Evolutionary conservation across 169 alveolate genomes (phyloP).

Genomic region (Cryptosporidium xiaoi): DNA sequence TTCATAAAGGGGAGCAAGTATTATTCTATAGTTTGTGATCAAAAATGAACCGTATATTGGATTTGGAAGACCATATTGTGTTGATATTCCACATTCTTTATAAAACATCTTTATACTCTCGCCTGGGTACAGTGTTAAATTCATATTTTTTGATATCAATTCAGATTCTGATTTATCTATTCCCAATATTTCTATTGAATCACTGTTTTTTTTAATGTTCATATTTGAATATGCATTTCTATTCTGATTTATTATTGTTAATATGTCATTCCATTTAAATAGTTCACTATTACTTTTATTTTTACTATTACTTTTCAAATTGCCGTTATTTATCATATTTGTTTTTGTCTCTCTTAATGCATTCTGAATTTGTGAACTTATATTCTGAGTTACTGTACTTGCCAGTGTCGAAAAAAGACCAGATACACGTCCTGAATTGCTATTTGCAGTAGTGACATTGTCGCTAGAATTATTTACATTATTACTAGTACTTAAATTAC

Average conservation of each 20-base stretch:
- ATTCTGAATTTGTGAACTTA: conserved; percentile 66
- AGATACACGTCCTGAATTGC: conserved; percentile 28
- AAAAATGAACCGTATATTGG: conserved; percentile 43
- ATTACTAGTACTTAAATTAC: neutral
- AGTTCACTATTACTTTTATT: neutral
- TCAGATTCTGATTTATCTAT: conserved; percentile 7
- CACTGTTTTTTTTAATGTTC: conserved; percentile 2
- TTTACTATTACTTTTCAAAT: neutral
- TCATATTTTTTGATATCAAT: conserved; percentile 26
- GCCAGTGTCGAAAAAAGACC: conserved; percentile 67
- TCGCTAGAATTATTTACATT: neutral
- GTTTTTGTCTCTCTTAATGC: conserved; percentile 64
- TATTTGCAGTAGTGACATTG: neutral
- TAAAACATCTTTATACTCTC: conserved; percentile 14
- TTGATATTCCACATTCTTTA: conserved; percentile 48
- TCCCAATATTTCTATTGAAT: neutral
- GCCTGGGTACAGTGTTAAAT: conserved; percentile 32
- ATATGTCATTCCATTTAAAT: conserved; percentile 30
- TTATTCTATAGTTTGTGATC: conserved; percentile 39
- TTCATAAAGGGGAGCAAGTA: conserved; percentile 51
- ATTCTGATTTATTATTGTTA: conserved; percentile 1
- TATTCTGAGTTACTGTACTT: conserved; percentile 70
- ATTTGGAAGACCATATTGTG: conserved; percentile 12
- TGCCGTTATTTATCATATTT: conserved; percentile 16
- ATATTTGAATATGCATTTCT: conserved; percentile 9